Percentiles rank a stretch among this genome's conserved stretches.
Evolutionary conservation across 192 early-diverging fungal species (phyloP).

Genomic region (Umbelopsis sp.): DNA sequence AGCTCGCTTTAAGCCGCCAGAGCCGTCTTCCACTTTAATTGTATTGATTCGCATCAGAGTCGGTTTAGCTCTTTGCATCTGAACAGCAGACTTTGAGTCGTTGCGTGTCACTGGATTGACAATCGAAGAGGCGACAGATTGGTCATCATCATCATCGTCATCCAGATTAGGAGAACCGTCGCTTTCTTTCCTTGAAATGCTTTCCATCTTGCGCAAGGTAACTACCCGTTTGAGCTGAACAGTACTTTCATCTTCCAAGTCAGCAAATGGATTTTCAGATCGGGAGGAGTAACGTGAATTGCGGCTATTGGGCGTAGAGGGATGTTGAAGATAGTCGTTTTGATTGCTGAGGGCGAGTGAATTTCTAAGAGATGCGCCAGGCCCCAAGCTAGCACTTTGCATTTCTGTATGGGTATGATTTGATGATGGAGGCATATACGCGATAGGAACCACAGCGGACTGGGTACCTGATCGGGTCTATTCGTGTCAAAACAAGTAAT

Average conservation of each 20-base stretch:
- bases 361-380: background rate
- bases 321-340: constrained; percentile 16
- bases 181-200: background rate
- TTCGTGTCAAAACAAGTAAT: background rate
- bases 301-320: background rate
- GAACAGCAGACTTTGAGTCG: constrained; percentile 20
- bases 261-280: constrained; percentile 31
- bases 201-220: background rate
- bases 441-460: constrained; percentile 42
- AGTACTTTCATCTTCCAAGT: constrained; percentile 21
- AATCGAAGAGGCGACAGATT: background rate
- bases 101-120: constrained; percentile 13
- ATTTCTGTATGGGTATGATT: background rate
- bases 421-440: constrained; percentile 34
- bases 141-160: constrained; percentile 15
- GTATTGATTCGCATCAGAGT: constrained; percentile 41
- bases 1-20: constrained; percentile 7
- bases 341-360: background rate
- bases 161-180: constrained; percentile 3
- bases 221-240: constrained; percentile 16
- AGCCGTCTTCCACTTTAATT: constrained; percentile 15
- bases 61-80: constrained; percentile 37
- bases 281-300: background rate
- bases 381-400: constrained; percentile 5
- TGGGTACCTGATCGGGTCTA: background rate